Base-by-base conservation (phyloP, 75 land plant species). In the Cupressus sempervirens region DNA sequence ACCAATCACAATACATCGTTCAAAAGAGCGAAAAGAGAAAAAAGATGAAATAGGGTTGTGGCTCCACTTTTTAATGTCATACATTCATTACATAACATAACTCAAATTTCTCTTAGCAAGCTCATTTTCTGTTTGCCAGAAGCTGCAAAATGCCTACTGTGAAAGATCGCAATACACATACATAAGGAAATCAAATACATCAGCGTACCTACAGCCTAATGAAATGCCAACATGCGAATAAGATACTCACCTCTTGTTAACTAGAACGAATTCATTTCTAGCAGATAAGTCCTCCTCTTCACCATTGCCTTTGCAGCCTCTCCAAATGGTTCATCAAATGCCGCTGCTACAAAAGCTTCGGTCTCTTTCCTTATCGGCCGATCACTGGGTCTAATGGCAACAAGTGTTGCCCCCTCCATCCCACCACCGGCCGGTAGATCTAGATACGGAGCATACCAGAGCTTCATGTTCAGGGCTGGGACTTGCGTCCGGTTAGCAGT, bases 201-300 rank as follows among this genome's bases (percentile, higher is more conserved):
- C 67, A 23, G 29, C 26, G 8, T 62, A 26, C 7, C 67, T 62
- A 62, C 4, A 8, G 23, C n/a, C 26, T 62, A 62, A 62, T 62
- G 8, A 20, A 62, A 62, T 23, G 67, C 1, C 67, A 62, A 62
- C 67, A 0, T 62, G 67, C 26, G 26, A 8, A 29, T 62, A 62
- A 62, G 9, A 23, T 62, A 23, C 67, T 26, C 67, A 62, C 67
- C 67, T 29, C 67, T 62, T 26, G 26, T 76, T 20, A 54, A 86
- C 32, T 79, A 94, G 86, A 92, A 92, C 3, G 93, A 89, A 85
- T 92, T 92, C 93, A 92, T 92, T 82, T 92, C 93, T 85, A 92
- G 58, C 75, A 92, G 88, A 77, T 92, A 92, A 74, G 92, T 92
- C 36, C 93, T 84, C 41, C 89, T 84, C 87, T 90, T 90, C 76